Evolutionary conservation across 306 rosid species (phyloP).

Genomic region (Cucurbita argyrosperma): DNA sequence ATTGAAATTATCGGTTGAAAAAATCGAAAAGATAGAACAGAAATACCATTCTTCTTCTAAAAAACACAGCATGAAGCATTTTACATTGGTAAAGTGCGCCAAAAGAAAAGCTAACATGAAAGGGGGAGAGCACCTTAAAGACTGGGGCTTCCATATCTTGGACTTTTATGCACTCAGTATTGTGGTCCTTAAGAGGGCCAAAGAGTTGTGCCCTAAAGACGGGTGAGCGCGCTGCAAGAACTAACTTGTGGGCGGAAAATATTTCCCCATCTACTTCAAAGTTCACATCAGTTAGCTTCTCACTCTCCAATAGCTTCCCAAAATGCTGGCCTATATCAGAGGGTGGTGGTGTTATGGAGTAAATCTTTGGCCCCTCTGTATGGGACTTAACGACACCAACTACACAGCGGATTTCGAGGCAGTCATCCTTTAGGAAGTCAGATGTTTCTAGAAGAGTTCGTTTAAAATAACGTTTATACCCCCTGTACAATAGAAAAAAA

Average conservation of each 20-base stretch:
- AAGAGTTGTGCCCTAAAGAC: constrained; percentile 81
- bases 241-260: constrained; percentile 69
- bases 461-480: constrained; percentile 72
- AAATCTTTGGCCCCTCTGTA: constrained; percentile 6
- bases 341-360: constrained; percentile 25
- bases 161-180: constrained; percentile 43
- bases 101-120: background rate
- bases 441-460: constrained; percentile 50
- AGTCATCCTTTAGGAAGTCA: constrained; percentile 69
- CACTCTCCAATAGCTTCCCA: constrained; percentile 47
- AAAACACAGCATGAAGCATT: too few relatives aligned
- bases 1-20: background rate
- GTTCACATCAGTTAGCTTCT: constrained; percentile 57
- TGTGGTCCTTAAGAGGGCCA: constrained; percentile 20
- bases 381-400: constrained; percentile 59
- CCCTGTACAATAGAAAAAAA: constrained; percentile 27
- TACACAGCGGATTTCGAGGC: constrained; percentile 74
- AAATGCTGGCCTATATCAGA: constrained; percentile 61
- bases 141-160: constrained; percentile 78
- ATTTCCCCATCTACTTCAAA: constrained; percentile 60
- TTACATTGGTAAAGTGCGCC: background rate
- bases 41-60: too few relatives aligned
- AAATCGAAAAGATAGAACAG: background rate
- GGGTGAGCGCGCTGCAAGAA: constrained; percentile 80
- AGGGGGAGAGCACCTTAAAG: constrained; percentile 51